These are phyloP conservation scores for Picea abies DNA, from an alignment of 83 land plant species.

Conservation along the genomic window DNA sequence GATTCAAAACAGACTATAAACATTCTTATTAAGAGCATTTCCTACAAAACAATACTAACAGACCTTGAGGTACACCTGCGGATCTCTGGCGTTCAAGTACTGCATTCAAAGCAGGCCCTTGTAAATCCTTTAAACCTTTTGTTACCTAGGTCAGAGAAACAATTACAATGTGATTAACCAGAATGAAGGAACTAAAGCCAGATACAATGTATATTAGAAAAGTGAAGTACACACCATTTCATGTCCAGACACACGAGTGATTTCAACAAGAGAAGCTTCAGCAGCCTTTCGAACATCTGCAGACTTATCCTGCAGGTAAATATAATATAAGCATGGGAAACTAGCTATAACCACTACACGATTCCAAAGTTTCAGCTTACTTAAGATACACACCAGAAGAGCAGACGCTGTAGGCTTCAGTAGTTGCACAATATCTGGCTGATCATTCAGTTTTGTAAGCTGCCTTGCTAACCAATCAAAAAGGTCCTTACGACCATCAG, in stretches of 20 bases:
- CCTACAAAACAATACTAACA: background rate
- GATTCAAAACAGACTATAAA: background rate
- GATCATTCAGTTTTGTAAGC: slow-evolving; percentile 58
- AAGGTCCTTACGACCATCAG: slow-evolving; percentile 98
- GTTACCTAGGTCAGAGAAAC: slow-evolving; percentile 41
- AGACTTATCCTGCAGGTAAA: slow-evolving; percentile 76
- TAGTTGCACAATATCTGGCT: slow-evolving; percentile 68
- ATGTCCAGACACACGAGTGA: slow-evolving; percentile 69
- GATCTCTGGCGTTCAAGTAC: slow-evolving; percentile 75
- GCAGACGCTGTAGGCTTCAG: slow-evolving; percentile 82
- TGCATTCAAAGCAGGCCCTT: slow-evolving; percentile 72
- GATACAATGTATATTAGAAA: no score
- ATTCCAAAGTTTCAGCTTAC: background rate
- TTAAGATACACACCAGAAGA: slow-evolving; percentile 52
- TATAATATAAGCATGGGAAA: background rate
- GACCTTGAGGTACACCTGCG: slow-evolving; percentile 28
- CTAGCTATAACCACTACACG: background rate
- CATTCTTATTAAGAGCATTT: background rate
- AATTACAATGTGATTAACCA: background rate
- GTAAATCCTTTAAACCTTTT: slow-evolving; percentile 70
- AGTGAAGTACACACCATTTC: slow-evolving; percentile 44
- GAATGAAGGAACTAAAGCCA: no score
- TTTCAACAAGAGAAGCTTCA: slow-evolving; percentile 73
- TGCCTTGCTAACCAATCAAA: slow-evolving; percentile 93
- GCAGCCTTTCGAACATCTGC: slow-evolving; percentile 96